A percentile compares a stretch with the other conserved stretches of the same genome.
Conservation (phyloP, 805 yeast genomes). For the Kockiozyma suomiensis region DNA sequence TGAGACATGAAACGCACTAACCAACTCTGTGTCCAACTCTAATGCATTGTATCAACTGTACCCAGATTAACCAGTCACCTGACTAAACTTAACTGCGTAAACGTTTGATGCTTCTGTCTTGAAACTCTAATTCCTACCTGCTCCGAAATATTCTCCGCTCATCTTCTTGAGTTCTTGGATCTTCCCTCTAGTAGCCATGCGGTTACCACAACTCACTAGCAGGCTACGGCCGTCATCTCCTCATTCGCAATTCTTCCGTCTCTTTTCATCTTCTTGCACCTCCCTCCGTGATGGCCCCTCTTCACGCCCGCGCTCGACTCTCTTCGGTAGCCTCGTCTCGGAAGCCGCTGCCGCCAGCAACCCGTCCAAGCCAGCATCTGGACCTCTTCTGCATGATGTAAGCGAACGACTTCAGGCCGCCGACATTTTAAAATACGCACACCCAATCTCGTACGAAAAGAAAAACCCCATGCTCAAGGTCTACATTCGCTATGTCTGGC, state of each 20-base stretch:
- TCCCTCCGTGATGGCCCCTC: neutral
- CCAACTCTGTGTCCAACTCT: too few species aligned
- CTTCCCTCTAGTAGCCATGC: neutral
- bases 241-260: neutral
- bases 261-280: neutral
- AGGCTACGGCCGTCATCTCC: neutral
- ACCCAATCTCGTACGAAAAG: constrained; percentile 10
- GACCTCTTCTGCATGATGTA: too few species aligned
- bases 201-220: constrained; percentile 1
- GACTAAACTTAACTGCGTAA: too few species aligned
- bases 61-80: too few species aligned
- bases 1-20: too few species aligned
- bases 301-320: neutral
- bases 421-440: neutral
- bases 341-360: neutral
- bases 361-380: neutral
- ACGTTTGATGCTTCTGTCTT: too few species aligned
- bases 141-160: too few species aligned
- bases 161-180: neutral
- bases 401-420: neutral
- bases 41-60: too few species aligned
- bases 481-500: constrained; percentile 66
- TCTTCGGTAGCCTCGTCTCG: constrained; percentile 1
- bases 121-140: too few species aligned
- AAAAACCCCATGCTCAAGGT: constrained; percentile 29